Percentiles rank a stretch among this genome's conserved stretches.
Conservation (phyloP, 495 filamentous ascomycete genomes). For the Recurvomyces mirabilis region DNA sequence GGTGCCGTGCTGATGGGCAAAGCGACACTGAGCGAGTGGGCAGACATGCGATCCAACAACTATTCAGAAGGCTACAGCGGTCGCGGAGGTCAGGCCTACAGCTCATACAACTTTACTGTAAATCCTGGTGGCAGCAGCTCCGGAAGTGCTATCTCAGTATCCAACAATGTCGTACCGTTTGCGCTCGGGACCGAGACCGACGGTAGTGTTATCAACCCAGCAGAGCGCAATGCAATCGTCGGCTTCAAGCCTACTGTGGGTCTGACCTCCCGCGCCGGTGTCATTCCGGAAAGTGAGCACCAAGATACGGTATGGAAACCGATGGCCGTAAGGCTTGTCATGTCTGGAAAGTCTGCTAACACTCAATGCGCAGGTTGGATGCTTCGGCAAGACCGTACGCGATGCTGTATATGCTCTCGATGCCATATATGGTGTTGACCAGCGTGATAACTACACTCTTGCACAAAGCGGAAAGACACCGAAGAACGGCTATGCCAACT, state of each 20-base stretch:
- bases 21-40: constrained; percentile 62
- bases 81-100: constrained; percentile 54
- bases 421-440: constrained; percentile 50
- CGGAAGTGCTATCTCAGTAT: constrained; percentile 51
- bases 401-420: constrained; percentile 58
- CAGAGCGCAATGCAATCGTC: constrained; percentile 52
- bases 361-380: no score
- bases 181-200: constrained; percentile 66
- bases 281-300: constrained; percentile 54
- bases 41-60: constrained; percentile 58
- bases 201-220: constrained; percentile 61
- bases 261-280: constrained; percentile 48
- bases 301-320: constrained; percentile 60
- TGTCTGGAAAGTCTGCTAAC: no score
- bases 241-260: constrained; percentile 61
- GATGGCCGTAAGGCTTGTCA: no score
- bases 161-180: constrained; percentile 50
- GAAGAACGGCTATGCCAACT: constrained; percentile 43
- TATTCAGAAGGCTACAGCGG: constrained; percentile 60
- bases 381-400: constrained; percentile 54
- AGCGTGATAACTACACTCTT: constrained; percentile 47
- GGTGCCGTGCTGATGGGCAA: constrained; percentile 62
- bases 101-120: constrained; percentile 56
- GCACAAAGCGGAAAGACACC: constrained; percentile 46
- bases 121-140: constrained; percentile 58